Conservation (phyloP, 2,329 filamentous ascomycete species). For the Zalaria sp. region DNA sequence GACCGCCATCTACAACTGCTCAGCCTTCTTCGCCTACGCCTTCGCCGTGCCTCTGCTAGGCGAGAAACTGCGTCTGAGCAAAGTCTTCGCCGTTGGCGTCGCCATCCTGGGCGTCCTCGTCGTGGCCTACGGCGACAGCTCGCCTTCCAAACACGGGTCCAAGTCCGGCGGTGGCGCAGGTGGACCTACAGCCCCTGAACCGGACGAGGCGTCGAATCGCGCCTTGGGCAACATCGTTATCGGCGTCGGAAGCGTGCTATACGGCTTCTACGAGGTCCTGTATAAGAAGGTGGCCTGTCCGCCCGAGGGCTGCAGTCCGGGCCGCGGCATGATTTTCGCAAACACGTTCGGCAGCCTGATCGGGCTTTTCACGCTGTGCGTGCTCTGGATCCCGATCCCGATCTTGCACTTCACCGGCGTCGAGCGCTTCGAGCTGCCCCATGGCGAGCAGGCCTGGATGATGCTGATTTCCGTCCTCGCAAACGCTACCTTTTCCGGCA, state of each 20-base stretch:
- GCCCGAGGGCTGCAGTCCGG: conserved; percentile 70
- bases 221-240: conserved; percentile 84
- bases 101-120: conserved; percentile 83
- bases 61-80: conserved; percentile 71
- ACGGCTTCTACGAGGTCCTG: conserved; percentile 92
- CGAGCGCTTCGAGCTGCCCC: conserved; percentile 73
- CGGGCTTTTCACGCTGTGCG: conserved; percentile 67
- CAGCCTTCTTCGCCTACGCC: conserved; percentile 94
- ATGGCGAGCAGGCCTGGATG: conserved; percentile 63
- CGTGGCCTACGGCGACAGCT: conserved; percentile 80
- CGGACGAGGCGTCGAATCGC: conserved; percentile 48
- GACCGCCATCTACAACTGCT: conserved; percentile 98
- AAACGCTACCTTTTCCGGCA: conserved; percentile 86
- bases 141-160: conserved; percentile 33
- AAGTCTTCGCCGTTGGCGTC: conserved; percentile 72
- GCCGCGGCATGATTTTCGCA: conserved; percentile 90
- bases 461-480: conserved; percentile 67
- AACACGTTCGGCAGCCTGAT: conserved; percentile 85
- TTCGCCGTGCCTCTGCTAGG: conserved; percentile 84
- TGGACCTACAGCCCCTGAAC: conserved; percentile 26
- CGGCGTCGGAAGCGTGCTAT: conserved; percentile 76
- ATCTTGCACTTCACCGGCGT: conserved; percentile 64
- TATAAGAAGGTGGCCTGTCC: conserved; percentile 92
- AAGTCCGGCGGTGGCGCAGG: conserved; percentile 42
- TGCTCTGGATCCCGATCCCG: conserved; percentile 87